Evolutionary conservation across 352 stramenopile species (phyloP), one percentile per base, ranked within the genome.

Genomic region (Phytophthora colocasiae): DNA sequence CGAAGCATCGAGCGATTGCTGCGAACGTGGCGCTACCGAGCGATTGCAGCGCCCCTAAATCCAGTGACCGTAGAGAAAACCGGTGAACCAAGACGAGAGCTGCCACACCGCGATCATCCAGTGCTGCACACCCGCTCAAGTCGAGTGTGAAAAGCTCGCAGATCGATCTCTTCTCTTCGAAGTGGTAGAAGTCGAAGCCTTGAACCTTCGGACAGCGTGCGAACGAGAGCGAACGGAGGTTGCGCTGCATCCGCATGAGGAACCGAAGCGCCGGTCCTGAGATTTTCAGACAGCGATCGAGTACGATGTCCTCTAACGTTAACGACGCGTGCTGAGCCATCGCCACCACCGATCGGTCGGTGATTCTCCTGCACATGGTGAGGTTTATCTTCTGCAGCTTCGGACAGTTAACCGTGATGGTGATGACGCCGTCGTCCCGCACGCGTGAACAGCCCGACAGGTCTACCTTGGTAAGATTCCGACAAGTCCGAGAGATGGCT

Each of bases 281-380:
- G 40, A 92, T 81, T 65, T 90, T 87, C 14, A 92, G 48, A 17
- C 87, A 95, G 11, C 81, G 85, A 48, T 93, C 78, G 2, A 91
- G 53, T 1, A 81, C 51, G 29, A 93, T 32, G 0, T 56, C 39
- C 2, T 64, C 32, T 1, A 93, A 54, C 7, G 77, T 83, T 51
- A 78, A 63, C 19, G 55, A 71, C 1, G 64, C 22, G 12, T 79
- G 78, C 24, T 87, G 54, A 9, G 72, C 80, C n/a, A 93, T 27
- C 1, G 77, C 81, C 6, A 87, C 66, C 1, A 92, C 69, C 11
- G 87, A 82, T 27, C 68, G 67, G 50, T 96, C 85, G 4, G 90
- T 93, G 49, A 97, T 61, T 1, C 82, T 73, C 47, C 92, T 86
- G 47, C 91, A 95, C 76, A 89, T 93, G 40, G 74, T 84, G 41